phyloP scores from a whole-genome alignment of 208 protist genomes.

The Leishmania martiniquensis region DNA sequence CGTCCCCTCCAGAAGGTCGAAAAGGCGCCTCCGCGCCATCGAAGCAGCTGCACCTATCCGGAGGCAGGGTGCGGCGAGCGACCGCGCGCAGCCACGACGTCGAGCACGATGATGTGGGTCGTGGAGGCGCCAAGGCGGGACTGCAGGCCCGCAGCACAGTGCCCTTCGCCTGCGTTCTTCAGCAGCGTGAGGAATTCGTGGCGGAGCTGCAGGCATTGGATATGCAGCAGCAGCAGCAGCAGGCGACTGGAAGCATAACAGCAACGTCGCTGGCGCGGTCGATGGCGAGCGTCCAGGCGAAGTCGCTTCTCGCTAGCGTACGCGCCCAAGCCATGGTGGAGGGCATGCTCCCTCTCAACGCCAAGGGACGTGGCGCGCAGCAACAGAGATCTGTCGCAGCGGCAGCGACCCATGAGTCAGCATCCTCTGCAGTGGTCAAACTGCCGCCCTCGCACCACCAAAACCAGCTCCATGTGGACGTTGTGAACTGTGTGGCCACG shows the following conservation, averaged over 20 bases:
- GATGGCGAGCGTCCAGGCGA: not conserved
- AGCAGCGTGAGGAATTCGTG: conserved; percentile 30
- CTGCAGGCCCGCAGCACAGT: not conserved
- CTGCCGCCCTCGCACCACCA: conserved; percentile 29
- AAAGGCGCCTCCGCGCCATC: not conserved
- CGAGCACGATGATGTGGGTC: not conserved
- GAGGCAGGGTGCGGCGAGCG: not conserved
- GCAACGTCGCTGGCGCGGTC: not conserved
- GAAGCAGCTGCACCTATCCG: not conserved
- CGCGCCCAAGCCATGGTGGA: conserved; percentile 24
- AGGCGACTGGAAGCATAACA: not conserved
- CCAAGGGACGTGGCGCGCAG: conserved; percentile 14
- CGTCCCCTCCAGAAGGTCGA: not conserved
- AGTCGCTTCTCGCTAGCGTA: conserved; percentile 11
- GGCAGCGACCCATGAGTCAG: not conserved
- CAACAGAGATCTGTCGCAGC: conserved; percentile 7
- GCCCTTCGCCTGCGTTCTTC: conserved; percentile 30
- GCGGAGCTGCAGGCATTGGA: conserved; percentile 23
- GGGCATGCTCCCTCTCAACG: conserved; percentile 11
- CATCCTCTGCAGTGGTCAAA: not conserved
- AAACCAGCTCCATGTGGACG: conserved; percentile 51
- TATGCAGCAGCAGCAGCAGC: not conserved
- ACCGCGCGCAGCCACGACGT: not conserved
- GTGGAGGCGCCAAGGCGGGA: not conserved
- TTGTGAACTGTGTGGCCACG: conserved; percentile 71